Base-by-base conservation (phyloP, 176 grass and related monocot genomes). In the Ensete ventricosum region DNA sequence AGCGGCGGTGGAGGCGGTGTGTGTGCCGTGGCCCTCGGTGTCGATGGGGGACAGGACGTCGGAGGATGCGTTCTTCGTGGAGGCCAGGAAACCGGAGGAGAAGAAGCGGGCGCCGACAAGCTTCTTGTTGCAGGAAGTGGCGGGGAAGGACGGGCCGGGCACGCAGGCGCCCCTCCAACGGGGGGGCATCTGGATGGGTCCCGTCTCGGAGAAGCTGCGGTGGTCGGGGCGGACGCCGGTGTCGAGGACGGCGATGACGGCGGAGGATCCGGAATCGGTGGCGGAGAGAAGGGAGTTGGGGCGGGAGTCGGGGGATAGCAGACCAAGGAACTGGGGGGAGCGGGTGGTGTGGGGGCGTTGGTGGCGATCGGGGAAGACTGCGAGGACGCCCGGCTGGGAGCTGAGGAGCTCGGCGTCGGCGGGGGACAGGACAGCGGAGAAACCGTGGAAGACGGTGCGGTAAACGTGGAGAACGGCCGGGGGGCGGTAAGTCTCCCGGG, bases 31-130 rank as follows among this genome's bases (percentile, higher is more conserved):
- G 14, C 73, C 73, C 0, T 76, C 54, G 29, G 10, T 62, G 27
- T 76, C 73, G 52, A 24, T 20, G 6, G 73, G 73, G 11, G 73
- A 76, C 9, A 76, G 11, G 16, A 76, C 9, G 55, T 76, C 73
- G 14, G 50, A 54, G 2, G 29, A 26, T 25, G 26, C 9, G 57
- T 13, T 24, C 12, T 20, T 34, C 9, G 53, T 20, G 8, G 16
- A 52, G 0, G 26, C 77, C 17, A 82, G 14, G 23, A 64, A 80
- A 0, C 79, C 80, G 0, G 0, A 0, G 9, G 13, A 13, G 60
- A 89, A 89, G 14, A 76, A 50, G 50, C 77, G 76, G 2, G 83
- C 80, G 14, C 87, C 87, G 21, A 89, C 54, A 2, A 89, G 76
- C 77, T 89, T 89, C 20, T 17, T 20, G 80, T 89, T 85, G 8